A percentile compares a stretch with the other conserved stretches of the same genome.
Conservation (phyloP, 140 eudicot species). For the Senecio squalidus region DNA sequence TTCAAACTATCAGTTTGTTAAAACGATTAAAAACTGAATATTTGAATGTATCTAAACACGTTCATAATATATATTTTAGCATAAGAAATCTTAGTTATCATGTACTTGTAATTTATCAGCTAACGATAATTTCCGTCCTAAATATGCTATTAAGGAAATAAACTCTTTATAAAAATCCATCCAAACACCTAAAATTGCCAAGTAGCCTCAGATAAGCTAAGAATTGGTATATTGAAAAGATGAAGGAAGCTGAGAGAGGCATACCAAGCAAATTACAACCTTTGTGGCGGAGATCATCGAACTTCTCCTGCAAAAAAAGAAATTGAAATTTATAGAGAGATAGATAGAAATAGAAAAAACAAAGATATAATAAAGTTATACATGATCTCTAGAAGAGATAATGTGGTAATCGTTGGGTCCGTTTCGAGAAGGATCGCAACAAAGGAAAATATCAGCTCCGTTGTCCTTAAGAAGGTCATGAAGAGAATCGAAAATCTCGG, state of each 20-base stretch:
- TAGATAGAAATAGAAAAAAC: not conserved
- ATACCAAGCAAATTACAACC: conserved; percentile 92
- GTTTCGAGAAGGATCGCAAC: conserved; percentile 84
- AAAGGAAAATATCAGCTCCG: conserved; percentile 67
- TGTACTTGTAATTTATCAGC: too few species aligned
- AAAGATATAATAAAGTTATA: not conserved
- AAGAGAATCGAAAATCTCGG: conserved; percentile 74
- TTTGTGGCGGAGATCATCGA: conserved; percentile 56
- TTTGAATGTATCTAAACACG: too few species aligned
- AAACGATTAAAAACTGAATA: too few species aligned
- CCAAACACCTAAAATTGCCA: too few species aligned
- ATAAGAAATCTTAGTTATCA: too few species aligned
- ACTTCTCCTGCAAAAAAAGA: conserved; percentile 53
- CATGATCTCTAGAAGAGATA: conserved; percentile 69
- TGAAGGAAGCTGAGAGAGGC: too few species aligned
- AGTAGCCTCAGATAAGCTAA: too few species aligned
- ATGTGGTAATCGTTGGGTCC: conserved; percentile 78
- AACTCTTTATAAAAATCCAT: too few species aligned
- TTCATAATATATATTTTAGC: too few species aligned
- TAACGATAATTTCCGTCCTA: too few species aligned
- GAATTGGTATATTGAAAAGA: too few species aligned
- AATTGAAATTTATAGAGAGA: not conserved
- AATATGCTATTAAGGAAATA: too few species aligned
- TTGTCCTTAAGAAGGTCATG: conserved; percentile 79
- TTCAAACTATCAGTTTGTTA: not conserved